Conservation (phyloP, 495 filamentous ascomycete genomes). For the Aspergillus panamensis region DNA sequence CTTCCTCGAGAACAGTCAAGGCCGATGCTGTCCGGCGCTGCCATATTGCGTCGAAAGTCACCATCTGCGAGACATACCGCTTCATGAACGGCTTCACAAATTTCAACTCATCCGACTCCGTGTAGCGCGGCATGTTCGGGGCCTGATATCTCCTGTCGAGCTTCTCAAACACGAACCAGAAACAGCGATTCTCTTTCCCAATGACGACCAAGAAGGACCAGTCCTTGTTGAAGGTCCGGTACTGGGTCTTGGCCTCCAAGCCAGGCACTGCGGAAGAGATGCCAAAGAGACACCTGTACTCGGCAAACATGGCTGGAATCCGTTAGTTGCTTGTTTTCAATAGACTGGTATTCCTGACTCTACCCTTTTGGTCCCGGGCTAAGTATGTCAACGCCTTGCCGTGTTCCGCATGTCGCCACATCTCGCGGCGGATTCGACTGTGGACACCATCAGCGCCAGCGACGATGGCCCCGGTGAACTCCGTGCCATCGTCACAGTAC, state of each 20-base stretch:
- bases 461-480: conserved; percentile 38
- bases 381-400: not conserved
- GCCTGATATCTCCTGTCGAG: not conserved
- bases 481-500: conserved; percentile 25
- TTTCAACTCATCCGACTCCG: not conserved
- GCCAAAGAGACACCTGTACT: conserved; percentile 7
- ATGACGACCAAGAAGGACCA: not conserved
- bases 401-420: not conserved
- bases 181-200: not conserved
- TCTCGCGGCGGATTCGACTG: conserved; percentile 36
- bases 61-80: not conserved
- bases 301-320: not conserved
- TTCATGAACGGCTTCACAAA: not conserved
- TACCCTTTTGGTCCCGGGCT: not conserved
- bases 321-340: no score
- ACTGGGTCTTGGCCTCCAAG: not conserved
- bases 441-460: conserved; percentile 48
- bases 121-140: not conserved
- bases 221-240: not conserved
- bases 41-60: not conserved
- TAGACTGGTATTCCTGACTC: no score
- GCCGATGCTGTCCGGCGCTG: not conserved
- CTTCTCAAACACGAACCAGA: conserved; percentile 10
- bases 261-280: not conserved
- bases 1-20: conserved; percentile 4